Conservation (phyloP, 2,329 filamentous ascomycete genomes). For the Pseudopithomyces maydicus region DNA sequence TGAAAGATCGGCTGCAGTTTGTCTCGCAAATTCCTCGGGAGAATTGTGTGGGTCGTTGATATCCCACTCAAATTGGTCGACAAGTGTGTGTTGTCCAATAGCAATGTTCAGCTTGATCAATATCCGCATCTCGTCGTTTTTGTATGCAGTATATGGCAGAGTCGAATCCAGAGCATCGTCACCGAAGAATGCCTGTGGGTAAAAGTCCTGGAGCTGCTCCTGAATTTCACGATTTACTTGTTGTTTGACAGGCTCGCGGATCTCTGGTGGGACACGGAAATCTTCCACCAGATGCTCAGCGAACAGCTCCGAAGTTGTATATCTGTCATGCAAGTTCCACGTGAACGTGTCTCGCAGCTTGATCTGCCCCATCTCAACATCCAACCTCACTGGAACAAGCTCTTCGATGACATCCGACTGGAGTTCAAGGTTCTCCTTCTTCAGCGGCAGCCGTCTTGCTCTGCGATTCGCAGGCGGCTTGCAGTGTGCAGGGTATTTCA, state of each 20-base stretch:
- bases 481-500: slow-evolving; percentile 81
- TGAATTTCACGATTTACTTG: slow-evolving; percentile 77
- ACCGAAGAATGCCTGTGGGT: slow-evolving; percentile 86
- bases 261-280: slow-evolving; percentile 73
- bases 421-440: slow-evolving; percentile 78
- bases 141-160: slow-evolving; percentile 89
- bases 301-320: slow-evolving; percentile 80
- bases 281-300: slow-evolving; percentile 91
- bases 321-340: slow-evolving; percentile 94
- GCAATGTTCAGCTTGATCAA: slow-evolving; percentile 96
- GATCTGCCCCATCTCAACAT: slow-evolving; percentile 94
- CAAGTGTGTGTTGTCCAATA: slow-evolving; percentile 89
- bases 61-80: slow-evolving; percentile 99
- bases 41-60: slow-evolving; percentile 95
- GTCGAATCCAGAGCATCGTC: slow-evolving; percentile 90
- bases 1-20: slow-evolving; percentile 88
- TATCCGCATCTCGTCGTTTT: slow-evolving; percentile 98
- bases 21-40: slow-evolving; percentile 88
- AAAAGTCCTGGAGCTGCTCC: slow-evolving; percentile 91
- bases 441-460: slow-evolving; percentile 73
- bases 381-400: slow-evolving; percentile 85
- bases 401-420: slow-evolving; percentile 93
- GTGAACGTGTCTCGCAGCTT: slow-evolving; percentile 97
- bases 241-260: slow-evolving; percentile 60
- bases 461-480: slow-evolving; percentile 77